These are phyloP conservation scores for Pseudogymnoascus sp. DNA, from an alignment of 2,329 filamentous ascomycete genomes.

Conservation along the genomic window DNA sequence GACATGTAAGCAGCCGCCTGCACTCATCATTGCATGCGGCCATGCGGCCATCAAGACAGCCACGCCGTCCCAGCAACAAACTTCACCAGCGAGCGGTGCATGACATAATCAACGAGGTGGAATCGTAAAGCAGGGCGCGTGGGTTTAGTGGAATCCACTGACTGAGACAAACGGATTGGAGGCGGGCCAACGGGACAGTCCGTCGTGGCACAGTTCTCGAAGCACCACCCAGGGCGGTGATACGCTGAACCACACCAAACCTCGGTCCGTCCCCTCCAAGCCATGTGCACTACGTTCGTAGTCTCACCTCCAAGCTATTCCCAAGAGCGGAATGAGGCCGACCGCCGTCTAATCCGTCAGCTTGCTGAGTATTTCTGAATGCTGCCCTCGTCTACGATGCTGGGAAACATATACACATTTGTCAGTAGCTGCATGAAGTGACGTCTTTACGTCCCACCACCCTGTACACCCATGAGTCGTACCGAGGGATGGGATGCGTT, in stretches of 20 bases:
- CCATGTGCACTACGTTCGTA: background rate
- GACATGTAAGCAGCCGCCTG: constrained; percentile 4
- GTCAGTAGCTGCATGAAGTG: constrained; percentile 4
- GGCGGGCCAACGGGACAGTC: constrained; percentile 1
- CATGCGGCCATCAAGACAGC: background rate
- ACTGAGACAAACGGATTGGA: background rate
- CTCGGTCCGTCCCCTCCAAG: background rate
- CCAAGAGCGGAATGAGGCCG: background rate
- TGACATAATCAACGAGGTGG: background rate
- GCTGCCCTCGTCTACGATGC: background rate
- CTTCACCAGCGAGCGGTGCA: background rate
- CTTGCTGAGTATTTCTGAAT: background rate
- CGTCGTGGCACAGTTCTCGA: background rate
- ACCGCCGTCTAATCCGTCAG: background rate
- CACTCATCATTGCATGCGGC: constrained; percentile 6
- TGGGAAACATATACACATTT: background rate
- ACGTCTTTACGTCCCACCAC: background rate
- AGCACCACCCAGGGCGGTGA: background rate
- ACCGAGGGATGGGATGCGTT: background rate
- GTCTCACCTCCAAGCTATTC: background rate
- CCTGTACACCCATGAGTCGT: background rate
- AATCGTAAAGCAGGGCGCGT: background rate
- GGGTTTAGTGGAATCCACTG: background rate
- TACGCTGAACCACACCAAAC: background rate
- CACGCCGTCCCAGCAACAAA: background rate